A percentile compares a stretch with the other conserved stretches of the same genome.
These are phyloP conservation scores for Lactifluus volemus DNA, from an alignment of 768 basidiomycete genomes.

Conservation along the genomic window DNA sequence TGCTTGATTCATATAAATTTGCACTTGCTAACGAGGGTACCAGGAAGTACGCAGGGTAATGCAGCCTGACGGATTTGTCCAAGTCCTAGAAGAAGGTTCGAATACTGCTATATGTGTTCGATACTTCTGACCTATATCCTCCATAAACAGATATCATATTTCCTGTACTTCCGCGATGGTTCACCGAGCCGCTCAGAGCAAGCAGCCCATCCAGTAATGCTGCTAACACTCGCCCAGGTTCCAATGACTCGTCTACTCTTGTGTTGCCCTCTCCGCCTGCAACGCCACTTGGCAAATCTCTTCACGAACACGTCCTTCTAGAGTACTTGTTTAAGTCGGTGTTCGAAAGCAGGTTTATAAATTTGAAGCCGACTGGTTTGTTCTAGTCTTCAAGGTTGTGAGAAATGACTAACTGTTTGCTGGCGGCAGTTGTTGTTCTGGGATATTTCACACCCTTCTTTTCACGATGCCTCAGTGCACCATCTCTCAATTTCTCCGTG, in stretches of 20 bases:
- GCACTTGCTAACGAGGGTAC: slow-evolving; percentile 21
- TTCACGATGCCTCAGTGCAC: slow-evolving; percentile 20
- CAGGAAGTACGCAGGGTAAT: slow-evolving; percentile 70
- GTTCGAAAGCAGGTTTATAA: slow-evolving; percentile 21
- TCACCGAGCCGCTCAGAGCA: slow-evolving; percentile 57
- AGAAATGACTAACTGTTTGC: neutral
- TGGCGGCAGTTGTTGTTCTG: slow-evolving; percentile 13
- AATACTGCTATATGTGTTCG: neutral
- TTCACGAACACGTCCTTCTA: slow-evolving; percentile 18
- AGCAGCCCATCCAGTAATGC: slow-evolving; percentile 2
- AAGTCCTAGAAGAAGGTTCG: slow-evolving; percentile 67
- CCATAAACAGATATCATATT: slow-evolving; percentile 54
- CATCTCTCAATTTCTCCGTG: slow-evolving; percentile 16
- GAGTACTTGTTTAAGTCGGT: slow-evolving; percentile 20
- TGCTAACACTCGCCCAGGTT: neutral
- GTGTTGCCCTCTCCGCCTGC: slow-evolving; percentile 5
- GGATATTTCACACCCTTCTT: slow-evolving; percentile 21
- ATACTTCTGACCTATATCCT: neutral
- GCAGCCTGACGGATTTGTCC: slow-evolving; percentile 59
- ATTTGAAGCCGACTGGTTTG: slow-evolving; percentile 20
- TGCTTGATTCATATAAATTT: neutral
- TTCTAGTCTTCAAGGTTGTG: neutral
- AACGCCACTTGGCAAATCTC: slow-evolving; percentile 4
- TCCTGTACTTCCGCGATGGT: slow-evolving; percentile 70
- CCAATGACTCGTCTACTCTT: neutral